Base-by-base conservation (phyloP, 2,329 filamentous ascomycete genomes). In the Pezicula neosporulosa region DNA sequence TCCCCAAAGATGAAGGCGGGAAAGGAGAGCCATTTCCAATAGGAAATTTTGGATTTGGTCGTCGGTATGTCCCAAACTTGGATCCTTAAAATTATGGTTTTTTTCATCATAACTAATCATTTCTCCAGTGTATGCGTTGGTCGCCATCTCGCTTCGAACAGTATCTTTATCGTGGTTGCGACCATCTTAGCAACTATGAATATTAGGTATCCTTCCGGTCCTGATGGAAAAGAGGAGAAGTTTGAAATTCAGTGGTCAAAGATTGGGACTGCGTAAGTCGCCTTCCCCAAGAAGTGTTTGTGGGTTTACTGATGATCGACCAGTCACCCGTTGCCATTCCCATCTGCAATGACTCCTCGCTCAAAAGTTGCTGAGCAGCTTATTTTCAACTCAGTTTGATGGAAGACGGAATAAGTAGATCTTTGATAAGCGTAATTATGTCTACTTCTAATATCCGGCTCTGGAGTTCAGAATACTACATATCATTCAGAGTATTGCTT, bases 1-100 rank as follows among this genome's bases (percentile, higher is more conserved):
- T 64, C 1, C 61, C 53, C 60, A 73, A 16, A 74, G 57, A 63
- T 6, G 16, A 39, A 39, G 37, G 37, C 19, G 37, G 37, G 3
- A 39, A 21, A 16, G 37, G 37, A 21, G 37, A 39, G 19, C 37
- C 37, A 16, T n/a, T 39, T 39, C 37, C 37, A 4, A 18, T 18
- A 10, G 37, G 37, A 39, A 39, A 39, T 21, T 39, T 39, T 39
- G 37, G 37, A 10, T 39, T 39, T 39, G 37, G 37, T 9, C 37
- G 37, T 18, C 37, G 37, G 37, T 39, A 39, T 18, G 37, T 21
- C n/a, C 9, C 18, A 6, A n/a, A 12, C 4, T 16, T n/a, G 4
- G 18, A 6, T 15, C n/a, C 6, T 18, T 3, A n/a, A 16, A 1
- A n/a, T 39, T 16, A 3, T 18, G 9, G 3, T 9, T 2, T 39